phyloP scores from a whole-genome alignment of 2,329 filamentous ascomycete species.

The Cadophora gregata region DNA sequence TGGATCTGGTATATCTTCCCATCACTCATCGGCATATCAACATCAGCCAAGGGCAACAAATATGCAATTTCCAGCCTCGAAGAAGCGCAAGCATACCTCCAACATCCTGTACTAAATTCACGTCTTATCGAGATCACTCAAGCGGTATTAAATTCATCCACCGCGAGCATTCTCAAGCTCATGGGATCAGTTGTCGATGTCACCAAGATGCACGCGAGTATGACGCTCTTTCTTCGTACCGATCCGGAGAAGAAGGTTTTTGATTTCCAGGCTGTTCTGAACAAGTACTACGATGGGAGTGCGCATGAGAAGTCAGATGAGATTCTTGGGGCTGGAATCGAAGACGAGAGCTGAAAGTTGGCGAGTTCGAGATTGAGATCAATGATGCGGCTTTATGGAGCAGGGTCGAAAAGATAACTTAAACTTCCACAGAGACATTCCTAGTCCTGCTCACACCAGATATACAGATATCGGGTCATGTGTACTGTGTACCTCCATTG shows the following conservation, averaged over 20 bases:
- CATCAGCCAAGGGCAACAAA: neutral
- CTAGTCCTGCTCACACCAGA: too few species aligned
- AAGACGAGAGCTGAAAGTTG: neutral
- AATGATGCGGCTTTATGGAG: too few species aligned
- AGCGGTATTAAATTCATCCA: neutral
- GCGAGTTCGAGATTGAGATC: too few species aligned
- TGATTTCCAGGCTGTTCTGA: slow-evolving; percentile 12
- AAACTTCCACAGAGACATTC: too few species aligned
- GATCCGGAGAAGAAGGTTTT: slow-evolving; percentile 9
- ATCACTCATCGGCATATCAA: neutral
- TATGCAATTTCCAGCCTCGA: neutral
- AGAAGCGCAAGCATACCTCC: slow-evolving; percentile 15
- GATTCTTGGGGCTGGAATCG: neutral
- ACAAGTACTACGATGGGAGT: slow-evolving; percentile 9
- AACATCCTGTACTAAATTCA: neutral
- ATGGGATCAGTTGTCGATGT: slow-evolving; percentile 15
- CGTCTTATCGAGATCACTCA: slow-evolving; percentile 10
- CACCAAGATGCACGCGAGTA: slow-evolving; percentile 10
- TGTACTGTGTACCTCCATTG: too few species aligned
- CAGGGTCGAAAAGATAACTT: too few species aligned
- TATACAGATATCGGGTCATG: too few species aligned
- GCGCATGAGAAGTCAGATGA: neutral
- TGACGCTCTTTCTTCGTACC: slow-evolving; percentile 6
- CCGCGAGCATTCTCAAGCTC: neutral
- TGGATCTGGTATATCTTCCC: slow-evolving; percentile 20